Base-by-base conservation (phyloP, 169 alveolate species). In the Theileria annulata region DNA sequence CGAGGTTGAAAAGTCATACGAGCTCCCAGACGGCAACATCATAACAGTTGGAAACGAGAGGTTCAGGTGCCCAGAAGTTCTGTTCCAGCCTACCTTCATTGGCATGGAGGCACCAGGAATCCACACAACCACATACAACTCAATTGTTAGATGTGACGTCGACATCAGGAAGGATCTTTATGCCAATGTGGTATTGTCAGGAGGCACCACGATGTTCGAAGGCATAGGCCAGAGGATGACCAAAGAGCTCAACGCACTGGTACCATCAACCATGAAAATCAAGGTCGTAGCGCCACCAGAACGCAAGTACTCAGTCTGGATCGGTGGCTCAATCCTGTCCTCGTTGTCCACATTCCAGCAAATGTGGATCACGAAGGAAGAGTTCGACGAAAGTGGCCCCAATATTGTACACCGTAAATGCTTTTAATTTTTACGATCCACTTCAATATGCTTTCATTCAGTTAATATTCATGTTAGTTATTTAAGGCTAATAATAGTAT, bases 221-320 rank as follows among this genome's bases (percentile, higher is more conserved):
- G 99, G 99, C 62, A 95, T 97, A 69, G 97, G 99, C 27, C 99
- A 98, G 90, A 94, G 99, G 80, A 87, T 97, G 91, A 96, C 98
- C 49, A 96, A 96, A 80, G 99, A 98, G 91, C 95, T 98, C 62
- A 95, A 98, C 30, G 95, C 95, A 33, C 82, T 96, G 80, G 99
- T 99, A 17, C 99, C 99, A 15, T 94, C 98, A 68, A 92, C 99
- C 33, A 94, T 96, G 98, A 96, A 96, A 92, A 94, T 97, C 90
- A 96, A 96, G 93, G 99, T 98, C 71, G 98, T 96, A 48, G 99
- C 99, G n/a, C 99, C 99, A 3, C 99, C 99, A 28, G 99, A 97
- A 80, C 95, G 99, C 77, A 97, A 97, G 90, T 96, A 95, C 92
- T 96, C 99, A 23, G 99, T 97, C 64, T 98, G 99, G 99, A 97